Evolutionary conservation across 441 rosid genomes (phyloP).

Genomic region (Euphorbia corollata): DNA sequence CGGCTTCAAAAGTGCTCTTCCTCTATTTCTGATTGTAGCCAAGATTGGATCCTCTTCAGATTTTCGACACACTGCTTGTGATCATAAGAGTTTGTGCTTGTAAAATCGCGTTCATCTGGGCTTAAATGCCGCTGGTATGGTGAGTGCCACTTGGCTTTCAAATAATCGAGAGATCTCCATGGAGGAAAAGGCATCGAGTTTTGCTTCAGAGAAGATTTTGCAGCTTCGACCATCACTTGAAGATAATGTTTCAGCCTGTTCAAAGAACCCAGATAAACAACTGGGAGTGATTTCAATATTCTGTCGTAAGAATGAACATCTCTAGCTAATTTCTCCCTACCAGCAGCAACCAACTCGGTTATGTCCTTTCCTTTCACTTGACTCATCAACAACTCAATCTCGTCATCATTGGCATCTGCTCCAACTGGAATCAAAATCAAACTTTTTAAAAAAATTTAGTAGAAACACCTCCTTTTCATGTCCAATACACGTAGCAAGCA

Average conservation of each 20-base stretch:
- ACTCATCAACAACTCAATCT: constrained; percentile 51
- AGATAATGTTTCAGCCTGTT: constrained; percentile 62
- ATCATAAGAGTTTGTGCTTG: constrained; percentile 19
- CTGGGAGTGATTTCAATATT: constrained; percentile 65
- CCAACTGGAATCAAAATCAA: constrained; percentile 45
- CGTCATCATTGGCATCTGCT: constrained; percentile 63
- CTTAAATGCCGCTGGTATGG: constrained; percentile 46
- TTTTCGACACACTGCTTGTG: constrained; percentile 62
- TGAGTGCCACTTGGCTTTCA: constrained; percentile 82
- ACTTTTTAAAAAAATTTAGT: constrained; percentile 17
- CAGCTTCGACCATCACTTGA: constrained; percentile 81
- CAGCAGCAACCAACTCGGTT: constrained; percentile 39
- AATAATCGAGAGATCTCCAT: constrained; percentile 79
- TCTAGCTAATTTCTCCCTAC: constrained; percentile 82
- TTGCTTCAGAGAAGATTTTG: constrained; percentile 66
- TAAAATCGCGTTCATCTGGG: constrained; percentile 31
- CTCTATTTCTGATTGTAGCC: constrained; percentile 50
- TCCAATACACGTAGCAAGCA: neutral
- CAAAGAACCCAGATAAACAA: constrained; percentile 63
- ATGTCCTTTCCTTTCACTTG: constrained; percentile 36
- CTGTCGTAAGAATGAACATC: constrained; percentile 73
- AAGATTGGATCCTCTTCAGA: constrained; percentile 58
- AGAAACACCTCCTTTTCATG: neutral
- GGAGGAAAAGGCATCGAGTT: constrained; percentile 95
- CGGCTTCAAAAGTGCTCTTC: constrained; percentile 48